Base-by-base conservation (phyloP, 805 yeast genomes). In the Tetrapisispora pingtungensis region DNA sequence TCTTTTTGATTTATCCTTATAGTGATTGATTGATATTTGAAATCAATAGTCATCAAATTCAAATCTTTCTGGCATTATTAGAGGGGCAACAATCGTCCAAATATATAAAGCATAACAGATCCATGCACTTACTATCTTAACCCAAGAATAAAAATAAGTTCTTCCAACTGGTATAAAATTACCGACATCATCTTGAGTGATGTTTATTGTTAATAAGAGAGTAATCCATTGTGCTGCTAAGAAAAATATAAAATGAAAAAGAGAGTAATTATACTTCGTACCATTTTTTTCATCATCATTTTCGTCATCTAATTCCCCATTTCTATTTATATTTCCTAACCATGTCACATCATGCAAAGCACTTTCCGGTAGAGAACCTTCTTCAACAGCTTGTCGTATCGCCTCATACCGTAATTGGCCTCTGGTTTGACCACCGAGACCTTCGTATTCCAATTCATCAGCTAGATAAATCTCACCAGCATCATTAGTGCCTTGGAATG, bases 161-260 rank as follows among this genome's bases (percentile, higher is more conserved):
- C 98, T 73, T 0, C 99, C 99, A 8, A 93, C 97, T 0, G 98
- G 98, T 10, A 87, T 80, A 57, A 93, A 93, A 48, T 87, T 93
- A 3, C 95, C 96, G 43, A 77, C 74, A 48, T 81, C 83, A 55
- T 83, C 93, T 47, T 78, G 80, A 41, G 84, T 80, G 30, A 93
- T 97, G 57, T 89, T 90, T 65, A 90, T 84, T 0, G 98, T 93
- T 45, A 93, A 71, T 47, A 93, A 70, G 0, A 96, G 87, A 1
- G 97, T 96, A 36, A 89, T 88, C 77, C 95, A 94, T 63, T 90
- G 97, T 1, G 98, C 90, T 0, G 98, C 98, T 49, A 93, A 70
- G 61, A 93, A 80, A 71, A 93, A 93, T 26, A 93, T 85, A 28
- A 90, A 60, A 62, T 93, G 98, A 72, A 93, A 93, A 39, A 90